A percentile compares a stretch with the other conserved stretches of the same genome.
Evolutionary conservation across 306 rosid genomes (phyloP).

Genomic region (Quercus ilex): DNA sequence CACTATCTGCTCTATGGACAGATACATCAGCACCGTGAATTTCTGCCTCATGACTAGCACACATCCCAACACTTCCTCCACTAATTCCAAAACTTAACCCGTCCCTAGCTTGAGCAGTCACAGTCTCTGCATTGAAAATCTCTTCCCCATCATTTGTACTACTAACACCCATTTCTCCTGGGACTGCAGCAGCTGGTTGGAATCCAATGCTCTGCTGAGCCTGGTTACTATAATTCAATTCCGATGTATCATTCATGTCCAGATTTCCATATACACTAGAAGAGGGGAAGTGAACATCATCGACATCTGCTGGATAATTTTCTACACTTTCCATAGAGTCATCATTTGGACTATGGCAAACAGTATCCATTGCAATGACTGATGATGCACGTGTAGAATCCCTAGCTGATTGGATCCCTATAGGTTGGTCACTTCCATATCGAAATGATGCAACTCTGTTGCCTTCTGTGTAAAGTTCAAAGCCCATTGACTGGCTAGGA

Average conservation of each 20-base stretch:
- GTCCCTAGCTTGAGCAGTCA: conserved; percentile 86
- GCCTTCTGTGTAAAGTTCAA: conserved; percentile 63
- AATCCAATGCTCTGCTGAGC: conserved; percentile 87
- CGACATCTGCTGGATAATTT: conserved; percentile 80
- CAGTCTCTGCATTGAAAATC: conserved; percentile 88
- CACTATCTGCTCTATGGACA: conserved; percentile 91
- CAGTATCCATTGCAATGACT: conserved; percentile 96
- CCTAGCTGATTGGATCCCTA: conserved; percentile 68
- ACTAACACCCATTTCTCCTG: conserved; percentile 84
- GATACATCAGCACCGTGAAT: conserved; percentile 90
- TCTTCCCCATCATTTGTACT: conserved; percentile 92
- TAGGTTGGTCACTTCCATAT: conserved; percentile 64
- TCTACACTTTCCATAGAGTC: conserved; percentile 99
- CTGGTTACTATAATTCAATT: conserved; percentile 82
- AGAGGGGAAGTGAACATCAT: conserved; percentile 91
- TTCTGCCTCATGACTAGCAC: conserved; percentile 99
- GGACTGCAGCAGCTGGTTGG: conserved; percentile 67
- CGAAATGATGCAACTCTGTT: conserved; percentile 58
- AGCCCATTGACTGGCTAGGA: conserved; percentile 84
- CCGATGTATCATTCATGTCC: conserved; percentile 90
- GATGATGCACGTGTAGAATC: conserved; percentile 96
- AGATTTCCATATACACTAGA: conserved; percentile 85
- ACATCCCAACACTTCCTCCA: conserved; percentile 99
- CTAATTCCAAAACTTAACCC: conserved; percentile 92
- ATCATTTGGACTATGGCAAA: conserved; percentile 71